These are phyloP conservation scores for Hirsutella minnesotensis DNA, from an alignment of 2,329 filamentous ascomycete genomes.

Conservation along the genomic window DNA sequence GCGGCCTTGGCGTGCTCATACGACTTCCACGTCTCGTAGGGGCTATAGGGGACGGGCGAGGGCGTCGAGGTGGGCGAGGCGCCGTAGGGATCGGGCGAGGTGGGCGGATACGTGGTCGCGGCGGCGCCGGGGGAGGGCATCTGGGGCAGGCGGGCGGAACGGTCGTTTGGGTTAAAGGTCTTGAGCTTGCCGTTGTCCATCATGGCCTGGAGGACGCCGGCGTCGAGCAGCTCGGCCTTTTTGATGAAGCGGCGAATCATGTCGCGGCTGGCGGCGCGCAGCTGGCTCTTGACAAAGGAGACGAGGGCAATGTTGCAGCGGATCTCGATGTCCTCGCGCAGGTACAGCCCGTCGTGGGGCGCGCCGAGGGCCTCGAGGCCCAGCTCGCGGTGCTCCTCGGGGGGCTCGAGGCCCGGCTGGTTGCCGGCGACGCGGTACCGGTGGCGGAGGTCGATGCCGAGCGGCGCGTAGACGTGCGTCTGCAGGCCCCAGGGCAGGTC, in stretches of 20 bases:
- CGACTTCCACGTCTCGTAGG: background rate
- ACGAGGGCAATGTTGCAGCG: constrained; percentile 55
- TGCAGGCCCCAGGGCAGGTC: constrained; percentile 62
- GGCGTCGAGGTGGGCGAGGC: background rate
- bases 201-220: constrained; percentile 55
- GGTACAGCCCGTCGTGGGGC: constrained; percentile 52
- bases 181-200: constrained; percentile 51
- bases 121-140: constrained; percentile 11
- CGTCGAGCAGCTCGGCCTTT: constrained; percentile 57
- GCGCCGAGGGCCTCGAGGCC: constrained; percentile 46
- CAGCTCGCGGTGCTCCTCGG: constrained; percentile 45
- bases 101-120: constrained; percentile 9
- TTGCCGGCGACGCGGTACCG: constrained; percentile 59
- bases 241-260: constrained; percentile 60
- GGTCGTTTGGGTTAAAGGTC: constrained; percentile 44
- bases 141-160: constrained; percentile 15
- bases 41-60: background rate
- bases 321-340: constrained; percentile 61
- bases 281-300: constrained; percentile 53
- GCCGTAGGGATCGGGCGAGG: constrained; percentile 11
- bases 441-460: constrained; percentile 54
- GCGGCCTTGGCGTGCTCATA: background rate
- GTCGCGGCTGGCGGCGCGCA: constrained; percentile 53
- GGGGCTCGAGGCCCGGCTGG: constrained; percentile 51
- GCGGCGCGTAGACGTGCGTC: constrained; percentile 58